Percentiles rank a stretch among this genome's conserved stretches.
Evolutionary conservation across 257 asterid genomes (phyloP).

Genomic region (Plantago major): DNA sequence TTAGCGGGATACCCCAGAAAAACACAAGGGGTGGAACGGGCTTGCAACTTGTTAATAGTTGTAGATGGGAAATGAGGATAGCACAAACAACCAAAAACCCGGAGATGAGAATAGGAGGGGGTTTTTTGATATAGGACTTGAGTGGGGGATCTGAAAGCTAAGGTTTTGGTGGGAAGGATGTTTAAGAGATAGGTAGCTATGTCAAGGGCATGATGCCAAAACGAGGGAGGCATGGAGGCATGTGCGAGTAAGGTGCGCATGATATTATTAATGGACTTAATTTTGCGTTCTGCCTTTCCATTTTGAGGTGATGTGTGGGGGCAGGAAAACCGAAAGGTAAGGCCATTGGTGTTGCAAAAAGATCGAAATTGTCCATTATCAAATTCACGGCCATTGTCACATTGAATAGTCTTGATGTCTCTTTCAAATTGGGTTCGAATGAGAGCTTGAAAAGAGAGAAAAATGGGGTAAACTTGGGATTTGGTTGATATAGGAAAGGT

Average conservation of each 20-base stretch:
- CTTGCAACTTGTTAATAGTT: neutral
- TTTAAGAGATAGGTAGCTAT: neutral
- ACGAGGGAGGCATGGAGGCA: too few species aligned
- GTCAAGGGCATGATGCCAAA: too few species aligned
- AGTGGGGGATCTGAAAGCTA: neutral
- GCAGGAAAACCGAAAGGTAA: neutral
- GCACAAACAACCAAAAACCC: constrained; percentile 4
- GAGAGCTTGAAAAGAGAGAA: too few species aligned
- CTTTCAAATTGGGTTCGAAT: too few species aligned
- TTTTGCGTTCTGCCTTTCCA: neutral
- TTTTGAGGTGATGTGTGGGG: neutral
- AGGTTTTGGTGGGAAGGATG: neutral
- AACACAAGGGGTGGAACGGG: neutral
- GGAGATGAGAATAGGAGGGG: too few species aligned
- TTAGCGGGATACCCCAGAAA: neutral
- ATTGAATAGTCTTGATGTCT: too few species aligned
- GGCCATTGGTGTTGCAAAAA: neutral
- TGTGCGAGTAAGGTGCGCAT: too few species aligned
- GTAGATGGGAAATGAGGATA: neutral
- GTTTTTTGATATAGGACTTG: neutral
- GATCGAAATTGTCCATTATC: neutral
- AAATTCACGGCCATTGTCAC: too few species aligned
- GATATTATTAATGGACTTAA: neutral
- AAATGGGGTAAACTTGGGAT: too few species aligned
- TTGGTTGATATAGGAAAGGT: too few species aligned